Base-by-base conservation (phyloP, 2,329 filamentous ascomycete genomes). In the Penicillium occitanis region DNA sequence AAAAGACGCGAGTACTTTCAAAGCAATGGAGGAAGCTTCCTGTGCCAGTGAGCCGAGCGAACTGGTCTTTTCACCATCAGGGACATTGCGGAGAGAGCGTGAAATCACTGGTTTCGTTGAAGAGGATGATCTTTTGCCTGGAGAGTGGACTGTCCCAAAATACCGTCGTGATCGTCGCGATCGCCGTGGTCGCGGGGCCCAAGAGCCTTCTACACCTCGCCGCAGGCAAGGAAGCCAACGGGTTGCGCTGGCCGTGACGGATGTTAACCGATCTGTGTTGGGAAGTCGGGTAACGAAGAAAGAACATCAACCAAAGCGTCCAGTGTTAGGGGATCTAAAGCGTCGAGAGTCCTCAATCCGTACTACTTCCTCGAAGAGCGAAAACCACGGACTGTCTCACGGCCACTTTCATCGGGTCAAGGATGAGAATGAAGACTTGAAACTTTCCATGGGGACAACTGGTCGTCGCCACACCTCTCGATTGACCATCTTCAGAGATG, bases 81-180 rank as follows among this genome's bases (percentile, higher is more conserved):
- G 82, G 5, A 73, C 72, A 13, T 68, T 84, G 46, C 75, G 77
- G 60, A 81, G 78, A 70, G 71, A 79, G 65, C 78, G 82, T 63
- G 72, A 77, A 44, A 84, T 84, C 48, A 79, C 82, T 37, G 82
- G 82, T 3, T 78, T 82, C 65, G 78, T 82, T 44, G 81, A 83
- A 64, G 78, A 81, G n/a, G 77, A 78, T 69, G 81, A 77, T 67
- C 79, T 80, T 11, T 69, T 83, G 60, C 79, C 81, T 66, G 81
- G 80, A 35, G 81, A 83, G 69, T 78, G 77, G 37, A 78, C 79
- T 4, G 72, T 81, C 58, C 78, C 77, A 10, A 81, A 77, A 67
- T 71, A 71, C 35, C 74, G 77, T 62, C 65, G 60, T 19, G 65
- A 66, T 11, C 51, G 59, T 22, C 64, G 64, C 50, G 60, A 59